phyloP scores from a whole-genome alignment of 1,139 yeast genomes.

The Taphrina flavorubra region DNA sequence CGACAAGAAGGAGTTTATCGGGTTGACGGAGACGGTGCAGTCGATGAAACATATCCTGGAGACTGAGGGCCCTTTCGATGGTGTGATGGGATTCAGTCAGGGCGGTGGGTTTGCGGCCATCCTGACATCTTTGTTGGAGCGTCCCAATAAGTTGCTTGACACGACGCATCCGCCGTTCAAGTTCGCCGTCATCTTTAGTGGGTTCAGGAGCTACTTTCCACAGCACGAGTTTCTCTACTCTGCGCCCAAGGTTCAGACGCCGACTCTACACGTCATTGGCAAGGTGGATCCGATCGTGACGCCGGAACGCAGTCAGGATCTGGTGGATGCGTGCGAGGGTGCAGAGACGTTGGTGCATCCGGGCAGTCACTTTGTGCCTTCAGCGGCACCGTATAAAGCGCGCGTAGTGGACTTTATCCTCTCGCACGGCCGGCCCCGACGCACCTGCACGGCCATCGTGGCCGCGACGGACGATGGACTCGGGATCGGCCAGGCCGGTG shows the following conservation, averaged over 20 bases:
- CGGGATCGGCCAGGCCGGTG: conserved; percentile 85
- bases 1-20: conserved; percentile 28
- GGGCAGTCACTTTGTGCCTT: conserved; percentile 86
- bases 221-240: conserved; percentile 59
- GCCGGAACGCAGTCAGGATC: conserved; percentile 66
- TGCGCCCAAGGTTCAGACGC: conserved; percentile 56
- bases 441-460: conserved; percentile 56
- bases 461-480: conserved; percentile 81
- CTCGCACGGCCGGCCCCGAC: conserved; percentile 41
- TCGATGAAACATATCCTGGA: conserved; percentile 56
- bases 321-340: conserved; percentile 62
- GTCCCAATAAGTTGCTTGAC: conserved; percentile 33
- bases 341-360: conserved; percentile 65
- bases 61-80: conserved; percentile 83
- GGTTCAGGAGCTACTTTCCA: conserved; percentile 68
- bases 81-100: conserved; percentile 88
- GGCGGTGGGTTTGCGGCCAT: conserved; percentile 81
- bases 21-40: conserved; percentile 24
- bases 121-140: conserved; percentile 37
- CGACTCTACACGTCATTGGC: conserved; percentile 79
- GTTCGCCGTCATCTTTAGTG: conserved; percentile 77
- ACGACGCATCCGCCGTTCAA: conserved; percentile 59
- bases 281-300: conserved; percentile 87
- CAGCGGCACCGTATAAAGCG: conserved; percentile 36
- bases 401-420: conserved; percentile 37